Evolutionary conservation across 2,329 filamentous ascomycete genomes (phyloP).

Genomic region (Clarireedia hainanense): DNA sequence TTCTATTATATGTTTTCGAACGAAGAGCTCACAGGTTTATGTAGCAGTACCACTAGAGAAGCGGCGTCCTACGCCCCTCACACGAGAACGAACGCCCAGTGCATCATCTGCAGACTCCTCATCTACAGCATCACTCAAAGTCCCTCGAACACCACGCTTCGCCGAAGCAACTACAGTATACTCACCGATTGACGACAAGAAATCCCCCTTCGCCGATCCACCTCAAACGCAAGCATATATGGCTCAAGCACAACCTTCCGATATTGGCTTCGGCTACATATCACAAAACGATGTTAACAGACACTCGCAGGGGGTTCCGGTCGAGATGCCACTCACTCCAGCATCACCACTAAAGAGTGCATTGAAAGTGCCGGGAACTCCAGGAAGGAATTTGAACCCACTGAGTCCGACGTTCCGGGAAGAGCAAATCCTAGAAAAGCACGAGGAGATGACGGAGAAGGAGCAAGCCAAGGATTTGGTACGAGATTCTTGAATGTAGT

Average conservation of each 20-base stretch:
- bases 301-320: slow-evolving; percentile 36
- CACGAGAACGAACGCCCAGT: slow-evolving; percentile 33
- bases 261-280: slow-evolving; percentile 92
- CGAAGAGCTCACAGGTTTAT: slow-evolving; percentile 2
- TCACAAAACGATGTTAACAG: slow-evolving; percentile 44
- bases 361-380: slow-evolving; percentile 78
- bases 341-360: slow-evolving; percentile 83
- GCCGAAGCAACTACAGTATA: slow-evolving; percentile 73
- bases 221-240: slow-evolving; percentile 42
- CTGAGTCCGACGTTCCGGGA: slow-evolving; percentile 88
- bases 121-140: slow-evolving; percentile 42
- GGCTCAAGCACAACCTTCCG: slow-evolving; percentile 65
- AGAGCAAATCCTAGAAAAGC: slow-evolving; percentile 79
- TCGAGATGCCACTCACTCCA: slow-evolving; percentile 59
- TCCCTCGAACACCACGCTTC: slow-evolving; percentile 69
- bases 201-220: slow-evolving; percentile 52
- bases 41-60: slow-evolving; percentile 18
- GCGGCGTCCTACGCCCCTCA: slow-evolving; percentile 23
- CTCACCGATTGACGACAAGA: slow-evolving; percentile 58
- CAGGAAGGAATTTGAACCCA: slow-evolving; percentile 67
- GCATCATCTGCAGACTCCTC: slow-evolving; percentile 33
- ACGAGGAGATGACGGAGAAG: slow-evolving; percentile 73
- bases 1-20: background rate
- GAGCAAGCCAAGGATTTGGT: slow-evolving; percentile 80
- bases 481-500: background rate